Evolutionary conservation across 306 rosid genomes (phyloP).

Genomic region (Vigna radiata): DNA sequence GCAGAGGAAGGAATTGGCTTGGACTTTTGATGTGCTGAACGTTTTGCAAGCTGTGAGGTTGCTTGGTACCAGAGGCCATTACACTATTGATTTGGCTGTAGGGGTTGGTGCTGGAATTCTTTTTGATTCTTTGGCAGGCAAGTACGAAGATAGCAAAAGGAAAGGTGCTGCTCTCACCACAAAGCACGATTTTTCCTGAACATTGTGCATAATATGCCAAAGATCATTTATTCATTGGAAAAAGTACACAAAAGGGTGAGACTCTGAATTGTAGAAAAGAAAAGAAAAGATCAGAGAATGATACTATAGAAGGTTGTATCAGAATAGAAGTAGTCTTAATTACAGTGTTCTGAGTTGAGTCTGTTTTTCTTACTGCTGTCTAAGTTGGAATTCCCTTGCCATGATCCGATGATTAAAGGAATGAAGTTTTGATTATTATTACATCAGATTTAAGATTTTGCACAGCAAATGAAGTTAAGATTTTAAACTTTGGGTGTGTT

Average conservation of each 20-base stretch:
- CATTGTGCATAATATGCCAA: neutral
- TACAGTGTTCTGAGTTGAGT: neutral
- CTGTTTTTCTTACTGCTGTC: neutral
- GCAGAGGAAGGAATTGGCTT: slow-evolving; percentile 73
- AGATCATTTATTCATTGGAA: neutral
- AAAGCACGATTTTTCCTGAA: slow-evolving; percentile 24
- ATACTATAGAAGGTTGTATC: neutral
- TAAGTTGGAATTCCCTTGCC: slow-evolving; percentile 23
- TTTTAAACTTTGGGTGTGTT: neutral
- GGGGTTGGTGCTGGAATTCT: slow-evolving; percentile 94
- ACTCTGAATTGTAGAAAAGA: neutral
- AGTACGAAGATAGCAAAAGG: slow-evolving; percentile 68
- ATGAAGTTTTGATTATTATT: neutral
- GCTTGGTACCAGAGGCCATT: slow-evolving; percentile 89
- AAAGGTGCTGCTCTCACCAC: neutral
- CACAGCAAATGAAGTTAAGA: neutral
- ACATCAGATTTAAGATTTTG: neutral
- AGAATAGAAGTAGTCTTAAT: neutral
- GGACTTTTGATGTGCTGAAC: slow-evolving; percentile 74
- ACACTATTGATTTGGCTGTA: slow-evolving; percentile 84
- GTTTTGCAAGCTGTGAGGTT: slow-evolving; percentile 73
- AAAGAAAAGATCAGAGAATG: too few species aligned
- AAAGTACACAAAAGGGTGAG: neutral
- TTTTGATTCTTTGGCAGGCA: slow-evolving; percentile 81
- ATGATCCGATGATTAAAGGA: neutral